phyloP scores from a whole-genome alignment of 208 protist species.

The Herpetomonas tarakana region DNA sequence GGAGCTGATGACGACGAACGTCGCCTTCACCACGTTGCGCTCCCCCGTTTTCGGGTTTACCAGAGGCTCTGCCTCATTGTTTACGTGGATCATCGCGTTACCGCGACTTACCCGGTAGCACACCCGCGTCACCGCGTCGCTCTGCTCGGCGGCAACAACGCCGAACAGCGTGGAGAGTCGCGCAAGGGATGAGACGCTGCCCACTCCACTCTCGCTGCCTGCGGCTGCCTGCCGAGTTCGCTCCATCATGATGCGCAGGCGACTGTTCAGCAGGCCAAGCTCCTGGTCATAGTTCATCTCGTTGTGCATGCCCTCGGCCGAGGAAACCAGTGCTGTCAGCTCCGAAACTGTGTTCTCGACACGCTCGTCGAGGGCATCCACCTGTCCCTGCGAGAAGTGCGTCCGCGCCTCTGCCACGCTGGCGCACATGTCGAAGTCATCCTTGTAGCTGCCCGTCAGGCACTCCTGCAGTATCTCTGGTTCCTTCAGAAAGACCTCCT shows the following conservation, averaged over 20 bases:
- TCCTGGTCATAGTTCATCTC: conserved; percentile 50
- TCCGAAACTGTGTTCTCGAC: conserved; percentile 35
- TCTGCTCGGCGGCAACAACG: conserved; percentile 11
- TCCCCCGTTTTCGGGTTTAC: conserved; percentile 41
- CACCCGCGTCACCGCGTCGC: conserved; percentile 72
- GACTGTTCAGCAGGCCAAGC: conserved; percentile 15
- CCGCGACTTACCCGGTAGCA: conserved; percentile 89
- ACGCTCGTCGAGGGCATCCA: conserved; percentile 24
- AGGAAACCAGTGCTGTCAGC: conserved; percentile 30
- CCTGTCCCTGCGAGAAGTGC: conserved; percentile 3
- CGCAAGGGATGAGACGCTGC: neutral
- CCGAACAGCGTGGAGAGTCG: conserved; percentile 22
- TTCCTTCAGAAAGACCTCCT: conserved; percentile 62
- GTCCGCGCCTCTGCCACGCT: conserved; percentile 8
- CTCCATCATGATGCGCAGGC: conserved; percentile 5
- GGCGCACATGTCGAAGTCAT: conserved; percentile 16
- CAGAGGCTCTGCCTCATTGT: conserved; percentile 55
- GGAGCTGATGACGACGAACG: conserved; percentile 92
- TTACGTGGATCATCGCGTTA: conserved; percentile 64
- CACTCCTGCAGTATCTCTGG: neutral
- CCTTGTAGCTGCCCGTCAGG: neutral
- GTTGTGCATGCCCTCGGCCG: conserved; percentile 34
- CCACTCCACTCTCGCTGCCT: neutral
- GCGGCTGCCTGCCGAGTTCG: neutral
- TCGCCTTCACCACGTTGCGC: conserved; percentile 43